These are phyloP conservation scores for Microdochium paspali DNA, from an alignment of 2,329 filamentous ascomycete species.

Conservation along the genomic window DNA sequence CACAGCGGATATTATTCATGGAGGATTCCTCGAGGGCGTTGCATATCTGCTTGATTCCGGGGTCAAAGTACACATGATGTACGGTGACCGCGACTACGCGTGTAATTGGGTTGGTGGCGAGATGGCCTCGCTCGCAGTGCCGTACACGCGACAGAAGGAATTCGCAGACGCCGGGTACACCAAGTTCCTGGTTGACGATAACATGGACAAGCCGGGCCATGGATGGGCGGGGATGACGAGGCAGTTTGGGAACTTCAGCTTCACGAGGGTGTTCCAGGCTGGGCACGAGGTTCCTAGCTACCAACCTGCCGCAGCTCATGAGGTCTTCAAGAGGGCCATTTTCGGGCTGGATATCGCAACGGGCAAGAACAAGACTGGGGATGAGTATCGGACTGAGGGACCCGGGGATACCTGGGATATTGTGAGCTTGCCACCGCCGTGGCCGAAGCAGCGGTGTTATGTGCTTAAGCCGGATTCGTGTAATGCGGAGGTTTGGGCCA, in stretches of 20 bases:
- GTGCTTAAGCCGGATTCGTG: slow-evolving; percentile 8
- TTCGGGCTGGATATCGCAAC: slow-evolving; percentile 38
- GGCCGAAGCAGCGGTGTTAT: slow-evolving; percentile 8
- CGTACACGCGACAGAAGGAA: slow-evolving; percentile 27
- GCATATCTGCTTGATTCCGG: slow-evolving; percentile 45
- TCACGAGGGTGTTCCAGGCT: slow-evolving; percentile 47
- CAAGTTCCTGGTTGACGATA: slow-evolving; percentile 49
- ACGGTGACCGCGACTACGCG: slow-evolving; percentile 48
- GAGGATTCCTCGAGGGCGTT: slow-evolving; percentile 31
- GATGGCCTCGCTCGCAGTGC: slow-evolving; percentile 34
- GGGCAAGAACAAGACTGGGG: slow-evolving; percentile 38
- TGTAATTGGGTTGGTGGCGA: slow-evolving; percentile 51
- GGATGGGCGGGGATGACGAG: slow-evolving; percentile 57
- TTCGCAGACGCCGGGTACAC: slow-evolving; percentile 53
- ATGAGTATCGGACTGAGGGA: slow-evolving; percentile 22
- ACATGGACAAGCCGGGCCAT: slow-evolving; percentile 24
- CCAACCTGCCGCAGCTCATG: slow-evolving; percentile 38
- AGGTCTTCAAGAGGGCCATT: slow-evolving; percentile 42
- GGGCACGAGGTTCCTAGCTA: slow-evolving; percentile 46
- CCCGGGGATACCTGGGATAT: slow-evolving; percentile 30
- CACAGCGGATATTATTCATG: slow-evolving; percentile 19
- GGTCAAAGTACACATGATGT: slow-evolving; percentile 46
- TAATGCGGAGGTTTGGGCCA: slow-evolving; percentile 8
- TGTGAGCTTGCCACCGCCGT: slow-evolving; percentile 23
- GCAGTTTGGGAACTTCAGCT: slow-evolving; percentile 58